phyloP scores from a whole-genome alignment of 1,284 basidiomycete genomes.

The Neolentinus lepideus region DNA sequence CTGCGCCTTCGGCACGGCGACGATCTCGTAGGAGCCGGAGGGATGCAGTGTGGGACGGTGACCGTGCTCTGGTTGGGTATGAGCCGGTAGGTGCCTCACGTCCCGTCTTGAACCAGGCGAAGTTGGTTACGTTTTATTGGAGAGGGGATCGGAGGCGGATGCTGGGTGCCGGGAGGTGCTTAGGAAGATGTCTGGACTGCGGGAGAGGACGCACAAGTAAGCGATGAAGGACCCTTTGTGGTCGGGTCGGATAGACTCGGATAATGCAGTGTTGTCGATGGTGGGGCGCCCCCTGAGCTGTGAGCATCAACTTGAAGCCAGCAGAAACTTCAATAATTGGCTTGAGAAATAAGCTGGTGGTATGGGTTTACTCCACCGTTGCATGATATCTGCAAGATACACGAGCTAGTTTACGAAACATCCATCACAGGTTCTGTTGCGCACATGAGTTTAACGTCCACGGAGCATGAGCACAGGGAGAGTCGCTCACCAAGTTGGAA shows the following conservation, averaged over 20 bases:
- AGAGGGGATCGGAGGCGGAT: constrained; percentile 33
- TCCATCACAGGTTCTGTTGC: constrained; percentile 38
- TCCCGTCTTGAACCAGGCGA: constrained; percentile 23
- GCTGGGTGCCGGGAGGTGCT: neutral
- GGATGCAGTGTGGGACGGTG: constrained; percentile 23
- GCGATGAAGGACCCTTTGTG: constrained; percentile 49
- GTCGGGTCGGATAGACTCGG: constrained; percentile 44
- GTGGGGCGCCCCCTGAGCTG: constrained; percentile 50
- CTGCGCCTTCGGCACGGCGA: constrained; percentile 24
- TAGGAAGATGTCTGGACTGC: neutral
- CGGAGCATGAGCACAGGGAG: neutral
- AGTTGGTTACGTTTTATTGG: constrained; percentile 22
- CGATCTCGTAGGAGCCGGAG: constrained; percentile 16
- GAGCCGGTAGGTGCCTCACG: constrained; percentile 34
- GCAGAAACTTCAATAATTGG: constrained; percentile 44
- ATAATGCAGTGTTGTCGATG: constrained; percentile 33
- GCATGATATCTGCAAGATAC: constrained; percentile 34
- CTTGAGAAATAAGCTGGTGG: constrained; percentile 41
- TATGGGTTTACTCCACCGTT: constrained; percentile 57
- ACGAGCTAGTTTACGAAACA: constrained; percentile 36
- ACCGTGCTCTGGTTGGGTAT: constrained; percentile 33
- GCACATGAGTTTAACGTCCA: neutral
- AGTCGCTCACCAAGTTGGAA: constrained; percentile 39
- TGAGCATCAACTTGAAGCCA: constrained; percentile 41
- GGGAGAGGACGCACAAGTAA: constrained; percentile 35